These are phyloP conservation scores for Gynochthodes officinalis DNA, from an alignment of 257 asterid species.

Conservation along the genomic window DNA sequence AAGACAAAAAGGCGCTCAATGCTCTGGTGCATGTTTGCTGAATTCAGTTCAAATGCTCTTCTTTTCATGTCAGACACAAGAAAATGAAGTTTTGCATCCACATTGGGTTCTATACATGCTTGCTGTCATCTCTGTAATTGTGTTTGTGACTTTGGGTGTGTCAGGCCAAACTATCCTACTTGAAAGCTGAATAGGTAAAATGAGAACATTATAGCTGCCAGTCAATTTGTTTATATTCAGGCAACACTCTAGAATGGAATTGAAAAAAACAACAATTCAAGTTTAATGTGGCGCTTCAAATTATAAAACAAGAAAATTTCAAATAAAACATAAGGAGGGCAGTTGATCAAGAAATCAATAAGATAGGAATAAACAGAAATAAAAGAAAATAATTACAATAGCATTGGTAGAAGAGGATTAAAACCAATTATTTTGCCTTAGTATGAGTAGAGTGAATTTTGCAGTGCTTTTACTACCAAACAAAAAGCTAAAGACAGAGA, in stretches of 20 bases:
- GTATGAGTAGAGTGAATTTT: not conserved
- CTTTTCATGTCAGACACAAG: slow-evolving; percentile 1
- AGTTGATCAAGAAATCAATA: not conserved
- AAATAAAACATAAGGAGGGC: not conserved
- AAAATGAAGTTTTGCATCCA: not conserved
- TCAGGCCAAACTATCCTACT: not conserved
- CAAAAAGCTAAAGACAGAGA: not conserved
- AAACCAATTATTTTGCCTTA: not conserved
- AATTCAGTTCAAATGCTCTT: not conserved
- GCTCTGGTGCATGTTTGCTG: not conserved
- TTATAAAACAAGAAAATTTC: not conserved
- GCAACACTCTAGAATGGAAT: not conserved
- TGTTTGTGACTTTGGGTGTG: not conserved
- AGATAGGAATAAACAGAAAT: not conserved
- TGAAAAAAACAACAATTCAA: not conserved
- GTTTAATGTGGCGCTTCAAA: not conserved
- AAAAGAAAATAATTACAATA: not conserved
- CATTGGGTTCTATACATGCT: not conserved
- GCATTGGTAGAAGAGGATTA: not conserved
- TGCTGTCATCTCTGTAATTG: not conserved
- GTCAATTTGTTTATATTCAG: not conserved
- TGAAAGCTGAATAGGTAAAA: not conserved
- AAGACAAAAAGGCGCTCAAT: not conserved
- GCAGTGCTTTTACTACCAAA: not conserved
- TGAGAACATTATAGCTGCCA: not conserved